Evolutionary conservation across 805 yeast genomes (phyloP), one percentile per base, ranked within the genome.

Genomic region (Wickerhamomyces queroliae): DNA sequence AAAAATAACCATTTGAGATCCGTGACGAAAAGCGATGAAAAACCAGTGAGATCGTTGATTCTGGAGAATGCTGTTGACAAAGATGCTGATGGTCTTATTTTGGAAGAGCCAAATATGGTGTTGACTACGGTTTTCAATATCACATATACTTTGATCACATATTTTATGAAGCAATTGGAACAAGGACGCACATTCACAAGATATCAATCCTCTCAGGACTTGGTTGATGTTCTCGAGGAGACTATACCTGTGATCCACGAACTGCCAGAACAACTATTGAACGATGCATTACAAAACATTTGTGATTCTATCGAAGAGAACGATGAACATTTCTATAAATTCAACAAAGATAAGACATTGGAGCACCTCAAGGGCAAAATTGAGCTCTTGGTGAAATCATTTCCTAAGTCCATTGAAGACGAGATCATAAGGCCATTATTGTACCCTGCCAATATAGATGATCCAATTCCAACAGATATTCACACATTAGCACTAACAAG

Each of bases 321-420:
- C 15, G 77, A 64, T 22, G 74, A 70, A 33, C 33, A 40, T 2
- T 74, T 69, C 43, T 72, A 61, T 55, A 75, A 69, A 49, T 66
- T 71, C 23, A 66, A 75, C 2, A 41, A 56, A 3, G 50, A 47
- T 2, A 70, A 64, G 40, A 65, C 74, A 3, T 41, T 66, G 2
- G 40, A 44, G 1, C 73, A 58, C 45, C 50, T 82, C 8, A 53
- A 62, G 12, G 32, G 18, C 0, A 76, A 67, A 44, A 64, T 75
- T 2, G 45, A 48, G 0, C 49, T 50, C n/a, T 53, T 78, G 1
- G 43, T 55, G 0, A 23, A 36, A 0, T 48, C 55, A 9, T 66
- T 78, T 40, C 78, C 79, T 0, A 19, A 41, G 13, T 57, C 67
- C 9, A 44, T 68, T 9, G 50, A 48, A 16, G 44, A 47, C 2